phyloP scores from a whole-genome alignment of 192 early-diverging fungal species.

The Borealophlyctis nickersoniae region DNA sequence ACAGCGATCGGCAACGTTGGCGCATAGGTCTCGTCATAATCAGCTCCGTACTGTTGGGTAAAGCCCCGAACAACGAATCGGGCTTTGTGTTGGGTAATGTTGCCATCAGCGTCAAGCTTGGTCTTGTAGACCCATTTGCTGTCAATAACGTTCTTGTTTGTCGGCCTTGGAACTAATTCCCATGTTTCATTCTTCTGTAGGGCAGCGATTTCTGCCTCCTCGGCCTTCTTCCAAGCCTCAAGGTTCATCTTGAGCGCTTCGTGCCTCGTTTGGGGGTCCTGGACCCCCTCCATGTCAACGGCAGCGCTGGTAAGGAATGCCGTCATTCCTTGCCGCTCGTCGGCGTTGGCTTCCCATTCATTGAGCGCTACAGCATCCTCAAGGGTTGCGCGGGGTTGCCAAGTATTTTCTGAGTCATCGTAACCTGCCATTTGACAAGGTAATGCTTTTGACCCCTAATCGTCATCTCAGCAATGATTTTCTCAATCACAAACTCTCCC shows the following conservation, averaged over 20 bases:
- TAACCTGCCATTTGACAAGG: neutral
- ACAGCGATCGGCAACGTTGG: conserved; percentile 33
- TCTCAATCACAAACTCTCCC: no score
- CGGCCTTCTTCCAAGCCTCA: no score
- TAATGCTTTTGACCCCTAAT: no score
- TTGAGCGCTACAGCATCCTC: neutral
- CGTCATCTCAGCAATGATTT: no score
- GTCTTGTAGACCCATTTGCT: conserved; percentile 24
- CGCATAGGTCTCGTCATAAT: conserved; percentile 3
- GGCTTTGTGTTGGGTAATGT: conserved; percentile 24
- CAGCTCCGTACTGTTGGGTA: conserved; percentile 3
- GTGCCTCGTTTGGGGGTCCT: neutral
- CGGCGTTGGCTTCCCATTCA: neutral
- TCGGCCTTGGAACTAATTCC: neutral
- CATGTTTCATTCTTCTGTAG: conserved; percentile 10
- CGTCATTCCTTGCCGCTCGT: neutral
- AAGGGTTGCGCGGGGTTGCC: neutral
- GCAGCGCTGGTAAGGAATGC: neutral
- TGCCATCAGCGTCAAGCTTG: conserved; percentile 28
- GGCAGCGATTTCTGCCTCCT: neutral
- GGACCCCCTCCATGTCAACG: no score
- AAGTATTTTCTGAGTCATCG: neutral
- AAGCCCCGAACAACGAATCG: conserved; percentile 35
- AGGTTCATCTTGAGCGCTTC: no score
- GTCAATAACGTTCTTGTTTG: conserved; percentile 11